Evolutionary conservation across 1,284 basidiomycete species (phyloP).

Genomic region (Phellinidium pouzarii): DNA sequence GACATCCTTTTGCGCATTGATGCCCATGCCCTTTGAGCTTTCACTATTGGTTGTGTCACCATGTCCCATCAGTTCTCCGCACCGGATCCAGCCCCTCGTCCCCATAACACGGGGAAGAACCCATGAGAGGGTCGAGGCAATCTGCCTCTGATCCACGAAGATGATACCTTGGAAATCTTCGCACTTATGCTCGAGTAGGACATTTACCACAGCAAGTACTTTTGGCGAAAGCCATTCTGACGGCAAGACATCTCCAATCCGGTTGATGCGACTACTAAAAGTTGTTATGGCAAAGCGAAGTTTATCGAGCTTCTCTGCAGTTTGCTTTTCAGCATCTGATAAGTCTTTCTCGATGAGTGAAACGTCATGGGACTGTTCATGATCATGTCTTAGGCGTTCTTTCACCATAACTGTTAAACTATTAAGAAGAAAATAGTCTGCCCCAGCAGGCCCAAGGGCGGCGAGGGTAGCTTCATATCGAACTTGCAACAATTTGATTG

Average conservation of each 20-base stretch:
- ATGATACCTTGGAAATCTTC: conserved; percentile 70
- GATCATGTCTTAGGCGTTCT: not conserved
- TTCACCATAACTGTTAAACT: conserved; percentile 14
- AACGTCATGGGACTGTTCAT: not conserved
- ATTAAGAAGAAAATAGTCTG: conserved; percentile 46
- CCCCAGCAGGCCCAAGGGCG: conserved; percentile 46
- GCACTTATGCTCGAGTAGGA: conserved; percentile 50
- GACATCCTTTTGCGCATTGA: conserved; percentile 48
- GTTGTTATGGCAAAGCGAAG: not conserved
- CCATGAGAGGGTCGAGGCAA: conserved; percentile 62
- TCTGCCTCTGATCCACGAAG: conserved; percentile 77
- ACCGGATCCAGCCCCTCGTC: conserved; percentile 49
- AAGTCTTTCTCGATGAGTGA: not conserved
- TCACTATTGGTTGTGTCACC: conserved; percentile 35
- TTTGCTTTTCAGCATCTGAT: not conserved
- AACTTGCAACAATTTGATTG: conserved; percentile 35
- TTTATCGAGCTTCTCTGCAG: conserved; percentile 1
- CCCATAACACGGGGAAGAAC: conserved; percentile 54
- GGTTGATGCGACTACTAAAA: conserved; percentile 10
- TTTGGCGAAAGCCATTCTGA: conserved; percentile 69
- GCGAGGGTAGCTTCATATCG: conserved; percentile 54
- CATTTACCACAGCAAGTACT: conserved; percentile 50
- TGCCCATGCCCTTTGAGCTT: conserved; percentile 43
- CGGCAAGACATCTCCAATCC: conserved; percentile 31
- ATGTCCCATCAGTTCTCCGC: conserved; percentile 66